Base-by-base conservation (phyloP, 768 basidiomycete genomes). In the Tylopilus felleus region DNA sequence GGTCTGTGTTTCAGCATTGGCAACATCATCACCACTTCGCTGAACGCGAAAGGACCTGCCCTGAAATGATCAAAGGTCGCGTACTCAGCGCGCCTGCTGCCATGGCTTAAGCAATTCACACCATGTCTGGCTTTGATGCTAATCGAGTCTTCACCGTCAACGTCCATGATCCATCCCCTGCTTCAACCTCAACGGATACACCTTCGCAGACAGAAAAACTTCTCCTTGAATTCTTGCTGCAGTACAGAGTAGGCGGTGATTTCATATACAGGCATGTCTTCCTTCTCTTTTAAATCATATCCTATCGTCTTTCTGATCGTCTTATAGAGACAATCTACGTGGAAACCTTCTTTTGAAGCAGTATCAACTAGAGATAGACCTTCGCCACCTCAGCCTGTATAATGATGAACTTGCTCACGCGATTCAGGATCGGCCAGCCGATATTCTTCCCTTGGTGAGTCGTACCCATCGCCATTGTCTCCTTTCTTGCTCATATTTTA, bases 351-450 rank as follows among this genome's bases (percentile, higher is more conserved):
- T 98, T 14, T 70, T 96, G 58, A 94, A 94, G 66, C 91, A 95
- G 57, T 84, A 89, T 67, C 74, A 86, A 49, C 85, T 98, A 54
- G 83, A 97, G 71, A 84, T 98, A 57, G 87, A 98, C 73, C 78
- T 96, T 61, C 75, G 85, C 58, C 79, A 90, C 72, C 66, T 90
- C 57, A 73, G 83, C 70, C 74, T 94, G 27, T 98, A 88, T 76
- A 94, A 97, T 61, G 95, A 98, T 64, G 93, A 96, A 65, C 78
- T 99, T 33, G 94, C 93, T 2, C 91, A 95, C 69, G 83, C 84
- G 21, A 85, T 98, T 51, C 93, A 97, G 70, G 90, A 93, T 60
- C 77, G 80, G 62, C 97, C 97, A 17, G 85, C 88, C 6, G 97
- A 98, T 58, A 80, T 93, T 36, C 74, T 98, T 49, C 93, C 93